Base-by-base conservation (phyloP, 768 basidiomycete genomes). In the Tulasnella sp. region DNA sequence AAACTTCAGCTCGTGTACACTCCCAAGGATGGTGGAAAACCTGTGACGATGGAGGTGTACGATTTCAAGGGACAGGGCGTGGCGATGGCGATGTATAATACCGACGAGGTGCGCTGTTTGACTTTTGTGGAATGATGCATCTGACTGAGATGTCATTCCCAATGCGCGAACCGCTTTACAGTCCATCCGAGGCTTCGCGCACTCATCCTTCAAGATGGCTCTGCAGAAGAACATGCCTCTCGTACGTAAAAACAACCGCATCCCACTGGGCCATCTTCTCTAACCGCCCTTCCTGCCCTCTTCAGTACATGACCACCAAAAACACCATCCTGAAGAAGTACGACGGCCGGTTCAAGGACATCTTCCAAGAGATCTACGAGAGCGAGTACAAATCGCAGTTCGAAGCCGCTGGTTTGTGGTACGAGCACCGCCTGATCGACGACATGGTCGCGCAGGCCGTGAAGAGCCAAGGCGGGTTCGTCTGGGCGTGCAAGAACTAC, bases 271-370 rank as follows among this genome's bases (percentile, higher is more conserved):
- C 19, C 29, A 69, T 26, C 67, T 42, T 36, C 32, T 37, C 62
- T 70, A 29, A 67, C 36, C n/a, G n/a, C n/a, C 5, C 17, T n/a
- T 3, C 17, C n/a, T 36, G 11, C 69, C 39, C 29, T 37, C 17
- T 69, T 62, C 73, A 92, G 88, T 98, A 95, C 85, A 88, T 98
- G 91, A 95, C 93, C 12, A 98, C 96, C 47, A 98, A 99, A 84
- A 98, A 96, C 82, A 96, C 94, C 29, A 95, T 96, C 81, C 78
- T 96, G 78, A 96, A 99, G 84, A 95, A 90, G 79, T 99, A 99
- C 80, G 97, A 98, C 78, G 97, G 97, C 59, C 88, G 95, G 36
- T 99, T 98, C 88, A 99, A 99, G 84, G 97, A 99, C 77, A 95
- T 96, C 79, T 97, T 99, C 89, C 89, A 98, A 80, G 94, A 97